Base-by-base conservation (phyloP, 2,329 filamentous ascomycete genomes). In the Bimuria novae-zelandiae region DNA sequence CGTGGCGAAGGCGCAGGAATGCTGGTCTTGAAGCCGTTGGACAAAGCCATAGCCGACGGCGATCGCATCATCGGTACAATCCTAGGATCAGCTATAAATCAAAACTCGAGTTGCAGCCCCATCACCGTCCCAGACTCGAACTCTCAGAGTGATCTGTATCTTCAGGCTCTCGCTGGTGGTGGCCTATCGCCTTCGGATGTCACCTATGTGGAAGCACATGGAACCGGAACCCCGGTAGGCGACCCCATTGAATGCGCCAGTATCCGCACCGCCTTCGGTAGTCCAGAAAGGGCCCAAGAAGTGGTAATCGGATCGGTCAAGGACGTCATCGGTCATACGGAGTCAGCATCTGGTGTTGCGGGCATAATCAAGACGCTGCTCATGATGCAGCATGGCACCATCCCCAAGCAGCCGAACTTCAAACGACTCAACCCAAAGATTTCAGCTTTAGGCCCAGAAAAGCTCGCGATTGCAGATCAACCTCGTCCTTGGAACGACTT, bases 11-110 rank as follows among this genome's bases (percentile, higher is more conserved):
- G 74, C 7, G 72, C 77, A 25, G 81, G 73, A 7, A 11, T 48
- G 3, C 69, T 84, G 3, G 71, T 83, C 3, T 56, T 84, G 17
- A 84, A 84, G 62, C 65, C 73, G 6, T 63, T 83, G 1, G 68
- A 75, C 7, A 74, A 80, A 60, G 82, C 82, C 1, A 47, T 78
- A 16, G 71, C 72, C 1, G 81, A 84, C 41, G 78, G 78, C 1
- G 82, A 68, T 55, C 67, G 70, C 6, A 77, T 84, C 27, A 52
- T 77, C 0, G 80, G 71, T 4, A 72, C 80, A 0, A 76, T 82
- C 35, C 57, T 59, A 7, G 49, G 44, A 7, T 37, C 58, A 1
- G 57, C 51, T 4, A 52, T 56, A 1, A 47, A 58, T 32, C 62
- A 64, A 41, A 54, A 55, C 22, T 16, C 25, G 4, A 61, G 56